Evolutionary conservation across 441 rosid genomes (phyloP), one percentile per base, ranked within the genome.

Genomic region (Capsella rubella): DNA sequence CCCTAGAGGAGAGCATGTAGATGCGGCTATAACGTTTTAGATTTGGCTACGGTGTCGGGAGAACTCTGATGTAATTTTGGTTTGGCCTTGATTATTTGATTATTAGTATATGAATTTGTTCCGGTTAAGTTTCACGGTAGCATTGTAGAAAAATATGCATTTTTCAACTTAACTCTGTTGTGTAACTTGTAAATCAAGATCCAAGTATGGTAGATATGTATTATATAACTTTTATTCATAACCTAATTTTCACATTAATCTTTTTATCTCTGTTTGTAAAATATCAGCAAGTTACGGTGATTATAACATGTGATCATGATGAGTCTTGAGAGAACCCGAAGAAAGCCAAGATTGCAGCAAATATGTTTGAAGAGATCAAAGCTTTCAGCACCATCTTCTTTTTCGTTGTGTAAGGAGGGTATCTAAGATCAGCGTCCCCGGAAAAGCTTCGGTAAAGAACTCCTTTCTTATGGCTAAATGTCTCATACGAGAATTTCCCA

Each of bases 401-500:
- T 4, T 67, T 40, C 2, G 56, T 49, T 14, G 81, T 78, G 62
- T 78, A 78, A 32, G 81, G 81, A 43, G 81, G 81, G 16, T 78
- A 78, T 57, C 81, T 73, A 4, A 78, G 67, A 62, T 67, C 78
- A 8, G 75, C 51, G 37, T 78, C 81, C 1, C 78, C 78, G 0
- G 39, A 50, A 56, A 78, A 78, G 62, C 78, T 73, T 25, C 81
- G 11, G 63, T 78, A 73, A n/a, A 78, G 75, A 31, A 78, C 78
- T 63, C 75, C 78, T 55, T 78, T 78, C 75, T 73, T 78, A 42
- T 78, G 81, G 28, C 78, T 78, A 72, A 78, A 78, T 34, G 81
- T 68, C 52, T 78, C 81, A 54, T 61, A 78, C 67, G 81, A 78
- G 71, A 73, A 78, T 15, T 78, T 78, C 16, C 81, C 81, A 3